A percentile compares a stretch with the other conserved stretches of the same genome.
phyloP scores from a whole-genome alignment of 768 basidiomycete species.

The Lentinula boryana region DNA sequence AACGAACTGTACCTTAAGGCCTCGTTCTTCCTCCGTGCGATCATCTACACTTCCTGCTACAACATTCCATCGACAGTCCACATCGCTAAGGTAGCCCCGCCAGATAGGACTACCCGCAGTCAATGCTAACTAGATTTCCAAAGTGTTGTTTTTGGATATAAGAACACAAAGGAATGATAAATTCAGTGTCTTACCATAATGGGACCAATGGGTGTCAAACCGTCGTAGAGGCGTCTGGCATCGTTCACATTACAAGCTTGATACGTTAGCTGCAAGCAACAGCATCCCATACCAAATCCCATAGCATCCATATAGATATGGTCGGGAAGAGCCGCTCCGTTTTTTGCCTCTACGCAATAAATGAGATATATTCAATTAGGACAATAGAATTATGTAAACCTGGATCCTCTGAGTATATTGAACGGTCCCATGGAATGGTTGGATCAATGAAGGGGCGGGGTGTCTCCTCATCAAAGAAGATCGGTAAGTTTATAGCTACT shows the following conservation, averaged over 20 bases:
- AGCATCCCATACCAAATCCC: conserved; percentile 99
- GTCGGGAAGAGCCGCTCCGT: conserved; percentile 80
- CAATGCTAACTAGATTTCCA: conserved; percentile 66
- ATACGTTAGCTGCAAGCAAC: conserved; percentile 95
- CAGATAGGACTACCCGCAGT: conserved; percentile 94
- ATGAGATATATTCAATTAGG: conserved; percentile 9
- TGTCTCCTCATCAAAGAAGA: conserved; percentile 85
- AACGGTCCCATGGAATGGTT: conserved; percentile 83
- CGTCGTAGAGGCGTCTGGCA: conserved; percentile 91
- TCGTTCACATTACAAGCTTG: conserved; percentile 94
- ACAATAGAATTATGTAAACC: conserved; percentile 38
- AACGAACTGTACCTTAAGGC: conserved; percentile 52
- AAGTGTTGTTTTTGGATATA: conserved; percentile 3
- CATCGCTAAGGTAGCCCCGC: conserved; percentile 92
- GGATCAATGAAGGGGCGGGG: conserved; percentile 89
- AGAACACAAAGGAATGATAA: conserved; percentile 4
- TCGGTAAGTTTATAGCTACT: conserved; percentile 90
- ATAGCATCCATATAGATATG: conserved; percentile 99
- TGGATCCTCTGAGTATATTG: conserved; percentile 77
- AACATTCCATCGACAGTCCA: conserved; percentile 98
- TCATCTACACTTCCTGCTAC: conserved; percentile 99
- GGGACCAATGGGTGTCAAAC: conserved; percentile 90
- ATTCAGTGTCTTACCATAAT: conserved; percentile 63
- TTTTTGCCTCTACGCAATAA: conserved; percentile 64
- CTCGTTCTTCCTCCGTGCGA: conserved; percentile 92